Evolutionary conservation across 2,329 filamentous ascomycete genomes (phyloP), one percentile per base, ranked within the genome.

Genomic region (Cladosporium sp.): DNA sequence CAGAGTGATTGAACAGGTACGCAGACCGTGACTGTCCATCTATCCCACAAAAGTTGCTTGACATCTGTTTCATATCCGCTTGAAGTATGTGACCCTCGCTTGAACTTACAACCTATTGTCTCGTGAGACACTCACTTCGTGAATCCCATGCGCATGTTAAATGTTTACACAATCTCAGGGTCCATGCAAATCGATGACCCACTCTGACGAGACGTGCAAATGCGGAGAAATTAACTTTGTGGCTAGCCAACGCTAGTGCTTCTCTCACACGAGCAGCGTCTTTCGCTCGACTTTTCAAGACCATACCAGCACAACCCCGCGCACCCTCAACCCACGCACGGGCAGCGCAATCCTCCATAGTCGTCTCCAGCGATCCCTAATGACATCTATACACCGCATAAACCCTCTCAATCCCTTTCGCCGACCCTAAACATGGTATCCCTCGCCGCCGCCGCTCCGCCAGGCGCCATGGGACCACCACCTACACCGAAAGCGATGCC

Each of bases 391-490:
- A 49, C 20, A 49, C 34, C n/a, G 14, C 39, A 36, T 19, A 40
- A 39, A 11, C 42, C 12, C 34, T 22, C 54, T 19, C 54, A 20
- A 19, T 30, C 42, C 20, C 54, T 19, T 37, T 39, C 22, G 42
- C 34, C 34, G 42, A 25, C 54, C 54, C 42, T 45, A 39, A 55
- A 34, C 42, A 73, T 73, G 70, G 71, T 73, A 59, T 72, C 71
- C 25, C 65, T 73, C 60, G 66, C 58, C 60, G 45, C 63, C 30
- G 60, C 63, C 45, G 56, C 63, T 52, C 54, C 54, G 43, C 54
- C 40, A 14, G 65, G 66, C 63, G 63, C 64, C 52, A 72, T 73
- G 70, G 66, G 64, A 55, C 70, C 70, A 47, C 68, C 70, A 50
- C 65, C 69, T 15, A 68, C 67, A 40, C 66, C 69, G 22, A 60